phyloP scores from a whole-genome alignment of 1,139 yeast species.

The Hansenula sp. region DNA sequence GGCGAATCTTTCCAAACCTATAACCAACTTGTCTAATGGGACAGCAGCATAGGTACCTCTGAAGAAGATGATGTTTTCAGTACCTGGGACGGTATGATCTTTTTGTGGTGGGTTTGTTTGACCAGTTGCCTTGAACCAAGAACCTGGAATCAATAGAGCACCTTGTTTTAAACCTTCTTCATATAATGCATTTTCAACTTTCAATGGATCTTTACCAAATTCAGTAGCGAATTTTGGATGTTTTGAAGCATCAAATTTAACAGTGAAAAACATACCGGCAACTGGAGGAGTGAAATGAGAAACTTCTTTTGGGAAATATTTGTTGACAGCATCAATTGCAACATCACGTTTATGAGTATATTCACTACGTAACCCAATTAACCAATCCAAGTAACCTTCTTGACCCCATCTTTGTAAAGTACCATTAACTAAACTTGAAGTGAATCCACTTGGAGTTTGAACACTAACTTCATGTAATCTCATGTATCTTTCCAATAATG shows the following conservation, averaged over 20 bases:
- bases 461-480: slow-evolving; percentile 76
- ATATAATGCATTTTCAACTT: slow-evolving; percentile 62
- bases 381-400: slow-evolving; percentile 76
- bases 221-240: slow-evolving; percentile 67
- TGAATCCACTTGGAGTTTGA: slow-evolving; percentile 78
- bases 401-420: slow-evolving; percentile 66
- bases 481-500: slow-evolving; percentile 59
- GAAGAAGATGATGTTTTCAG: slow-evolving; percentile 54
- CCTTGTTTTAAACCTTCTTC: slow-evolving; percentile 63
- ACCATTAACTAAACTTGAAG: slow-evolving; percentile 66
- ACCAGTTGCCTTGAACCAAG: slow-evolving; percentile 65
- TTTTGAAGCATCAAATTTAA: slow-evolving; percentile 67
- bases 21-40: slow-evolving; percentile 47
- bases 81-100: slow-evolving; percentile 28
- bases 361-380: slow-evolving; percentile 72
- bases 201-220: slow-evolving; percentile 45
- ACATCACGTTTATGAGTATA: slow-evolving; percentile 75
- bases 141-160: slow-evolving; percentile 80
- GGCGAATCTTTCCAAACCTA: slow-evolving; percentile 55
- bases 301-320: slow-evolving; percentile 55
- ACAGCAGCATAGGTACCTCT: slow-evolving; percentile 87
- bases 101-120: slow-evolving; percentile 40
- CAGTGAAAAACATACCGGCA: slow-evolving; percentile 93
- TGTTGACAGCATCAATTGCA: slow-evolving; percentile 63
- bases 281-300: slow-evolving; percentile 64